Percentiles rank a stretch among this genome's conserved stretches.
These are phyloP conservation scores for Trametes gibbosa DNA, from an alignment of 768 basidiomycete species.

Conservation along the genomic window DNA sequence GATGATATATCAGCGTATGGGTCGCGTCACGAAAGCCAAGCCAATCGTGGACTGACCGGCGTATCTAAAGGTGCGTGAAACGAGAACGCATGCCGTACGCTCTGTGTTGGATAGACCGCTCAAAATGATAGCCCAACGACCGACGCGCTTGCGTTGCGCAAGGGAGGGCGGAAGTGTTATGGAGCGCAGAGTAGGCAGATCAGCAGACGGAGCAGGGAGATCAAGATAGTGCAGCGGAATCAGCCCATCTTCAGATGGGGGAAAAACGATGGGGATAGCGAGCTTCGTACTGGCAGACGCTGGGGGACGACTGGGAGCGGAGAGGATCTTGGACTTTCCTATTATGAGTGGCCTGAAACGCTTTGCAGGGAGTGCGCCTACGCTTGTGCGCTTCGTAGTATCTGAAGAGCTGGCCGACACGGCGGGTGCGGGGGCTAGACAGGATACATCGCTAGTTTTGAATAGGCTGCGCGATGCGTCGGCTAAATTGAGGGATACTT, in stretches of 20 bases:
- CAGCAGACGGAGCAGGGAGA: conserved; percentile 27
- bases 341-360: conserved; percentile 23
- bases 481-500: background rate
- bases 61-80: conserved; percentile 62
- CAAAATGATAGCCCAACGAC: conserved; percentile 52
- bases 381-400: background rate
- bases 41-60: conserved; percentile 43
- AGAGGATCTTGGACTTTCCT: background rate
- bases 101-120: conserved; percentile 45
- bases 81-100: conserved; percentile 44
- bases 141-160: conserved; percentile 54
- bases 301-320: background rate
- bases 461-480: background rate
- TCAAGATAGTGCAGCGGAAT: conserved; percentile 33
- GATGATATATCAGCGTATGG: background rate
- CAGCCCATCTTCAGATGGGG: background rate
- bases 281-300: background rate
- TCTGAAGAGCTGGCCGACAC: background rate
- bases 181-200: conserved; percentile 30
- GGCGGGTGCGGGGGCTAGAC: background rate
- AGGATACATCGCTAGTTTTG: background rate
- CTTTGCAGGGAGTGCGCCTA: conserved; percentile 10
- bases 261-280: background rate
- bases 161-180: conserved; percentile 59
- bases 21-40: background rate